These are phyloP conservation scores for Porphyrellus cyaneotinctus DNA, from an alignment of 768 basidiomycete species.

Conservation along the genomic window DNA sequence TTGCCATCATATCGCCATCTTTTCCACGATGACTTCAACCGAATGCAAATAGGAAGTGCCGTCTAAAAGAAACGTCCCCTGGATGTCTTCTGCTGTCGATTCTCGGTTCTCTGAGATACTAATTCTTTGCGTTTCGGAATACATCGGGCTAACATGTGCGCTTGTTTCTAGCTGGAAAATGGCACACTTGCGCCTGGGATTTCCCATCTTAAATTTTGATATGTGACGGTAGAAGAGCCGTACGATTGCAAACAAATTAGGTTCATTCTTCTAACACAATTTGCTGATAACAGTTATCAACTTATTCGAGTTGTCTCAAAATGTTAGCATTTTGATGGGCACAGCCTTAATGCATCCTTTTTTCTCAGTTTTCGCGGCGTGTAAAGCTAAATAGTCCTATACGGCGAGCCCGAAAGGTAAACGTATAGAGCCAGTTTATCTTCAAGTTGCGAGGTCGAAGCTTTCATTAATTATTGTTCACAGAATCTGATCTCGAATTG, in stretches of 20 bases:
- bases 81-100: conserved; percentile 31
- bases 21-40: conserved; percentile 29
- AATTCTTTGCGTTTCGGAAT: not conserved
- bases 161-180: conserved; percentile 2
- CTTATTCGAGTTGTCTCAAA: conserved; percentile 7
- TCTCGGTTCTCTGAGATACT: conserved; percentile 32
- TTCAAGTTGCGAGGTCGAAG: no score
- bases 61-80: conserved; percentile 26
- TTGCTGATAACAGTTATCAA: conserved; percentile 15
- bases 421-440: no score
- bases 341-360: not conserved
- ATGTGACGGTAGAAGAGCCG: not conserved
- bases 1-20: not conserved
- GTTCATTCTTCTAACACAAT: not conserved
- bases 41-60: conserved; percentile 38
- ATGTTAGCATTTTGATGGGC: conserved; percentile 19
- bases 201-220: no score
- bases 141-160: conserved; percentile 3
- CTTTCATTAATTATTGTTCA: no score
- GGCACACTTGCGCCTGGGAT: not conserved
- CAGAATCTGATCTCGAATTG: no score
- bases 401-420: no score
- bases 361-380: not conserved
- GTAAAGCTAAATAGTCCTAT: no score
- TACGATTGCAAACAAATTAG: not conserved